Conservation (phyloP, 495 filamentous ascomycete species). For the Thermothielavioides terrestris region DNA sequence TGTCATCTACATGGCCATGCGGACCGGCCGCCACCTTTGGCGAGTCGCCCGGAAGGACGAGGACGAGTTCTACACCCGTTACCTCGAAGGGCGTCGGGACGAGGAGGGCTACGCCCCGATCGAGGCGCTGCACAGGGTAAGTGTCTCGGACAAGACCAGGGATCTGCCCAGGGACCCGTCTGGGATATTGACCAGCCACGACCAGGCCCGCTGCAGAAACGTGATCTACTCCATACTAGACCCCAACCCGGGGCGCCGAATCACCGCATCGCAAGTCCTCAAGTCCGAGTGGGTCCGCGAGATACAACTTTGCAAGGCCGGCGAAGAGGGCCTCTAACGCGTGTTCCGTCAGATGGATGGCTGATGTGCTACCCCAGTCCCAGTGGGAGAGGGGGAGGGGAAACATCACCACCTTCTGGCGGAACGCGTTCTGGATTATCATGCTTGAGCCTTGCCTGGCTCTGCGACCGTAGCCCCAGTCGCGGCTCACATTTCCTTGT, state of each 20-base stretch:
- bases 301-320: conserved; percentile 91
- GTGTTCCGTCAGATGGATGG: conserved; percentile 21
- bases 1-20: conserved; percentile 99
- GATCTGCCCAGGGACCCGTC: conserved; percentile 2
- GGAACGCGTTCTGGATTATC: conserved; percentile 5
- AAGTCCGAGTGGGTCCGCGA: conserved; percentile 98
- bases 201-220: conserved; percentile 88
- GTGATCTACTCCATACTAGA: conserved; percentile 98
- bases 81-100: conserved; percentile 82
- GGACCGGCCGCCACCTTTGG: conserved; percentile 93
- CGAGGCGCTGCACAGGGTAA: conserved; percentile 88
- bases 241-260: conserved; percentile 84
- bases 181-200: background rate
- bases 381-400: too few species aligned
- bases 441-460: background rate
- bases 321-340: conserved; percentile 70
- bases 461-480: background rate
- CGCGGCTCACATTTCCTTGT: background rate
- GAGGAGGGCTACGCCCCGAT: conserved; percentile 95
- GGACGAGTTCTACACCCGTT: conserved; percentile 93
- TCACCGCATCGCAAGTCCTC: conserved; percentile 91
- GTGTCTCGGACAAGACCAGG: conserved; percentile 28
- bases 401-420: conserved; percentile 15
- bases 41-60: conserved; percentile 90
- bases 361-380: background rate